Conservation (phyloP, 2,329 filamentous ascomycete genomes). For the Xylariaceae sp. region DNA sequence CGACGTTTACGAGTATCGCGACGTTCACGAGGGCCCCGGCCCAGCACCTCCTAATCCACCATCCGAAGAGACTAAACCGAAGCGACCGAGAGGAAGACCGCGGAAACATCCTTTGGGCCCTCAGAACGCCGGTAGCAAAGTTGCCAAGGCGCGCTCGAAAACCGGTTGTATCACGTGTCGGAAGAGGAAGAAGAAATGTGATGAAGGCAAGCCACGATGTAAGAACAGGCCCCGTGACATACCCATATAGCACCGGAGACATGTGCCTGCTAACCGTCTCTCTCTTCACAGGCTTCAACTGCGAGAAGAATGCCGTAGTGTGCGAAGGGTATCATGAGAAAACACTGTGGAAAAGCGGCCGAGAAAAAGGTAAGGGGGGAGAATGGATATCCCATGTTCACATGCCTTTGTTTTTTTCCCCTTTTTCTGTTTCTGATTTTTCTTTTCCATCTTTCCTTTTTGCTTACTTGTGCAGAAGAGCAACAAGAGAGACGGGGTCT, state of each 20-base stretch:
- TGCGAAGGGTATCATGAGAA: conserved; percentile 88
- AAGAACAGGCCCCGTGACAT: conserved; percentile 5
- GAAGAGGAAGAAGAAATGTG: conserved; percentile 67
- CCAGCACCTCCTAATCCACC: conserved; percentile 26
- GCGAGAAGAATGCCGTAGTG: conserved; percentile 86
- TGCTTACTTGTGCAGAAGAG: conserved; percentile 35
- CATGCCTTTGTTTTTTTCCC: not conserved
- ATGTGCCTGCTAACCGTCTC: conserved; percentile 2
- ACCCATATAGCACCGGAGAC: not conserved
- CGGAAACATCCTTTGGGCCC: conserved; percentile 70
- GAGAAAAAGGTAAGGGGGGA: conserved; percentile 54
- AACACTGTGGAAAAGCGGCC: conserved; percentile 81
- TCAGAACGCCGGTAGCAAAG: conserved; percentile 55
- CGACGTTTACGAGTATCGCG: conserved; percentile 36
- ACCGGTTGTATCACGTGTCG: conserved; percentile 62
- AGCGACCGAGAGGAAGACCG: conserved; percentile 71
- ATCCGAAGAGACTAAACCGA: conserved; percentile 39
- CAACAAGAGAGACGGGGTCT: conserved; percentile 44
- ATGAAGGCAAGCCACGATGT: conserved; percentile 63
- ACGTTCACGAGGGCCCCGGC: conserved; percentile 40
- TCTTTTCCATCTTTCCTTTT: not conserved
- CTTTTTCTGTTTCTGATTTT: not conserved
- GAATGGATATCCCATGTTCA: not conserved
- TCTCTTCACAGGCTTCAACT: conserved; percentile 62
- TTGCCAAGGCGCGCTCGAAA: conserved; percentile 70